A percentile compares a stretch with the other conserved stretches of the same genome.
phyloP scores from a whole-genome alignment of 2,329 filamentous ascomycete species.

The Verticillium klebahnii region DNA sequence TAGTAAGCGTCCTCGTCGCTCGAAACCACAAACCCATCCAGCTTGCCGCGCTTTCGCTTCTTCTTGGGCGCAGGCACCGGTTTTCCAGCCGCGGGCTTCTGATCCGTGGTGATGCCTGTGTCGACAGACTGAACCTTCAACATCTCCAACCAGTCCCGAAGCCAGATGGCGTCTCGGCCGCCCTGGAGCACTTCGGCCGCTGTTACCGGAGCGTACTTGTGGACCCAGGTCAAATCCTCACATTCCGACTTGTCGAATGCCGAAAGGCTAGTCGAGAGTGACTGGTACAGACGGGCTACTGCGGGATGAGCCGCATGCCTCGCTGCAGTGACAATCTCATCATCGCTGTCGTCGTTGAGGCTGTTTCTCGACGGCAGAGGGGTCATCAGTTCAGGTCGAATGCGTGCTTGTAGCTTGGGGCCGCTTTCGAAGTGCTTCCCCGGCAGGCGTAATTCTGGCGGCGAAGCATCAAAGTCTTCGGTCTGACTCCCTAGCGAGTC shows the following conservation, averaged over 20 bases:
- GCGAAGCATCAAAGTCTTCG: slow-evolving; percentile 38
- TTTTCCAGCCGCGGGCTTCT: slow-evolving; percentile 22
- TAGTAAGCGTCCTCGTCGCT: slow-evolving; percentile 67
- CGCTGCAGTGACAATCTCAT: slow-evolving; percentile 22
- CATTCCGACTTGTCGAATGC: slow-evolving; percentile 77
- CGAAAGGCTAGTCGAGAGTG: slow-evolving; percentile 59
- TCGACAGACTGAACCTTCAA: slow-evolving; percentile 75
- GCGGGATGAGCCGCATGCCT: slow-evolving; percentile 46
- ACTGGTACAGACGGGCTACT: slow-evolving; percentile 53
- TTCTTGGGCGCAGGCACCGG: slow-evolving; percentile 38
- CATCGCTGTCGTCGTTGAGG: slow-evolving; percentile 21
- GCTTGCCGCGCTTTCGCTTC: slow-evolving; percentile 66
- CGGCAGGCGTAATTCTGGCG: slow-evolving; percentile 49
- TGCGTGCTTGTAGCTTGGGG: slow-evolving; percentile 42
- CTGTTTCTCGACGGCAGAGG: slow-evolving; percentile 5
- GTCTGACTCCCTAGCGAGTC: slow-evolving; percentile 28
- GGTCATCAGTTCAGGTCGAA: slow-evolving; percentile 41
- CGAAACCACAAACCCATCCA: slow-evolving; percentile 76
- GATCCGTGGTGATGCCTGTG: slow-evolving; percentile 41
- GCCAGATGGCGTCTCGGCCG: slow-evolving; percentile 62
- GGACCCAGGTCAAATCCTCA: slow-evolving; percentile 68
- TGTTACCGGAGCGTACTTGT: slow-evolving; percentile 75
- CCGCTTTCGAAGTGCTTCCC: slow-evolving; percentile 55
- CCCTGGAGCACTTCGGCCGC: slow-evolving; percentile 72
- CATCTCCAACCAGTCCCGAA: slow-evolving; percentile 77